phyloP scores from a whole-genome alignment of 441 rosid genomes.

The Bruguiera hainesii region DNA sequence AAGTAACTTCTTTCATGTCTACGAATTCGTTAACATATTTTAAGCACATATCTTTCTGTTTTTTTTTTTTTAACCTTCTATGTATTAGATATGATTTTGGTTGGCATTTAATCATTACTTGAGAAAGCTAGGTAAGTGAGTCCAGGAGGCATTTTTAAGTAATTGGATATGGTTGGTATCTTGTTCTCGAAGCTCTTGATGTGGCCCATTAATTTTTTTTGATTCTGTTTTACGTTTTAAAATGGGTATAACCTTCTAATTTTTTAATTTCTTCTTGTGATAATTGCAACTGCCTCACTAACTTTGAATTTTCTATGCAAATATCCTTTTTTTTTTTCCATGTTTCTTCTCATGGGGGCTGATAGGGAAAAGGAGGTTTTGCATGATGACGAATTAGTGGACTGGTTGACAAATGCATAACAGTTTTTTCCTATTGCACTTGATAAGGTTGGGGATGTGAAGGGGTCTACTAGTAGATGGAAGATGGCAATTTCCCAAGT shows the following conservation, averaged over 20 bases:
- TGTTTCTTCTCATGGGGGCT: conserved; percentile 42
- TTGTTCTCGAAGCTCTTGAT: conserved; percentile 49
- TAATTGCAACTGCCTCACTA: conserved; percentile 62
- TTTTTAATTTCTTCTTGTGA: conserved; percentile 24
- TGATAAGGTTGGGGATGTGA: conserved; percentile 52
- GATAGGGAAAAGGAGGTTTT: conserved; percentile 29
- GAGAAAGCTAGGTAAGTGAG: conserved; percentile 41
- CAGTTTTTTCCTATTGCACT: conserved; percentile 64
- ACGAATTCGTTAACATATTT: conserved; percentile 10
- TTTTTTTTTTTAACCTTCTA: background rate
- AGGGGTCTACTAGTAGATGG: conserved; percentile 78
- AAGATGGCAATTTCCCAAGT: conserved; percentile 68
- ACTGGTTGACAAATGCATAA: conserved; percentile 61
- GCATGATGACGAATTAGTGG: conserved; percentile 41
- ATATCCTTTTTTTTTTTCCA: background rate
- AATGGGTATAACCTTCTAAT: conserved; percentile 2
- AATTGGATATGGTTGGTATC: conserved; percentile 39
- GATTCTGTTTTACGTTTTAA: conserved; percentile 26
- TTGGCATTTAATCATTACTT: conserved; percentile 54
- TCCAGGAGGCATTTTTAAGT: conserved; percentile 37
- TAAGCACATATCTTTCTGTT: conserved; percentile 3
- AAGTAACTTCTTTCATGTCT: conserved; percentile 25
- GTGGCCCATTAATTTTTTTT: conserved; percentile 34
- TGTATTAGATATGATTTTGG: conserved; percentile 23
- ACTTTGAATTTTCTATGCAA: conserved; percentile 32